Evolutionary conservation across 768 basidiomycete genomes (phyloP).

Genomic region (Tylopilus vinaceipallidus): DNA sequence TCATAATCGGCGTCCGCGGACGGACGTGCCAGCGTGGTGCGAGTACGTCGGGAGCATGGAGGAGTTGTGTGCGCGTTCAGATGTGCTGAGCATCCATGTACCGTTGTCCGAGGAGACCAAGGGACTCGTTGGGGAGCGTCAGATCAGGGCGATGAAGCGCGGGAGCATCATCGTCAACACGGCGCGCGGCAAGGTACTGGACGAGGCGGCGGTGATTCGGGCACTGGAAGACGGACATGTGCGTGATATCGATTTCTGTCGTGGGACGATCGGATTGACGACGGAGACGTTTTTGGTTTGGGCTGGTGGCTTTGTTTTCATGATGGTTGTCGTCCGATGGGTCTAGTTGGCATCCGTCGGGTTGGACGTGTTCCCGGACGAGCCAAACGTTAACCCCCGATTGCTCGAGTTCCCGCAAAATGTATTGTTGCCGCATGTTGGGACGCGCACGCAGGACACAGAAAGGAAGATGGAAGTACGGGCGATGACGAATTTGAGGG

Average conservation of each 20-base stretch:
- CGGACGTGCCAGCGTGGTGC: constrained; percentile 66
- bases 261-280: no score
- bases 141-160: constrained; percentile 75
- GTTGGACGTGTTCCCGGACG: constrained; percentile 84
- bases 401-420: constrained; percentile 81
- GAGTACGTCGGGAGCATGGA: constrained; percentile 69
- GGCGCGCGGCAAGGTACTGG: constrained; percentile 86
- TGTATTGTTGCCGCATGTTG: constrained; percentile 89
- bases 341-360: constrained; percentile 50
- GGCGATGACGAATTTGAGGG: constrained; percentile 71
- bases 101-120: constrained; percentile 76
- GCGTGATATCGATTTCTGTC: constrained; percentile 30
- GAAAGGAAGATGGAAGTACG: constrained; percentile 82
- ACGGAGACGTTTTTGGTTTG: no score
- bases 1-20: constrained; percentile 58
- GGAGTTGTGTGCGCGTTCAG: constrained; percentile 64
- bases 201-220: constrained; percentile 82
- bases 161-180: constrained; percentile 84
- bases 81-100: constrained; percentile 85
- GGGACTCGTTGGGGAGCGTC: constrained; percentile 68
- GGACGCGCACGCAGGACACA: constrained; percentile 80
- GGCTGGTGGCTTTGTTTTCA: no score
- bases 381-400: constrained; percentile 76
- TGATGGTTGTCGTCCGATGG: no score
- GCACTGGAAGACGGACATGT: constrained; percentile 88